Conservation (phyloP, 305 asterid genomes). For the Fraxinus nigra region DNA sequence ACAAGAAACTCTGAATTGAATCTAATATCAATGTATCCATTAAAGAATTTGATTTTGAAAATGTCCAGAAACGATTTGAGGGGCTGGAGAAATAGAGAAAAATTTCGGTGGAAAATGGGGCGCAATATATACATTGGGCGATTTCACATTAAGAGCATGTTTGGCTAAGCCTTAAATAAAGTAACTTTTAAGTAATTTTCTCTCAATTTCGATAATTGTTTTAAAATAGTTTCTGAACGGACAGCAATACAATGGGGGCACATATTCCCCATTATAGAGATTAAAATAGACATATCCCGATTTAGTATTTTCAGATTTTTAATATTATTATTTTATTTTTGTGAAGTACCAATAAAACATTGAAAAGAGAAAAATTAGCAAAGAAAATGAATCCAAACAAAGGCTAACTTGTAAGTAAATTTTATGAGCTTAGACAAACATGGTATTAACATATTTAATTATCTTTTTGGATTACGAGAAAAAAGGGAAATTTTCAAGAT, state of each 20-base stretch:
- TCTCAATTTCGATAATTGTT: no score
- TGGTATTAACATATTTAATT: background rate
- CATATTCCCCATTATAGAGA: no score
- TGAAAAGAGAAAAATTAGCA: no score
- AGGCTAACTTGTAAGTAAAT: no score
- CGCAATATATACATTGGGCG: background rate
- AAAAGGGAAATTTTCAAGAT: background rate
- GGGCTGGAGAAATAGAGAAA: background rate
- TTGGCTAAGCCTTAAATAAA: slow-evolving; percentile 3
- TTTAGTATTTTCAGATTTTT: no score
- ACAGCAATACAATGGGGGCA: no score
- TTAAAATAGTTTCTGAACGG: no score
- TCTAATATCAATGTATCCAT: slow-evolving; percentile 51
- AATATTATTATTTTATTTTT: no score
- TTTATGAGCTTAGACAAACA: background rate
- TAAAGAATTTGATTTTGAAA: slow-evolving; percentile 23
- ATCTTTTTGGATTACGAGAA: background rate
- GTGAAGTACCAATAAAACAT: background rate
- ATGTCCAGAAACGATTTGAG: background rate
- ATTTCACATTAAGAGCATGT: slow-evolving; percentile 3
- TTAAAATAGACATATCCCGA: no score
- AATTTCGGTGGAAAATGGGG: background rate
- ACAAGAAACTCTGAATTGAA: slow-evolving; percentile 34
- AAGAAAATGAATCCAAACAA: background rate
- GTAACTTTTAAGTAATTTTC: background rate